phyloP scores from a whole-genome alignment of 345 rosid species.

The Brassica nigra region DNA sequence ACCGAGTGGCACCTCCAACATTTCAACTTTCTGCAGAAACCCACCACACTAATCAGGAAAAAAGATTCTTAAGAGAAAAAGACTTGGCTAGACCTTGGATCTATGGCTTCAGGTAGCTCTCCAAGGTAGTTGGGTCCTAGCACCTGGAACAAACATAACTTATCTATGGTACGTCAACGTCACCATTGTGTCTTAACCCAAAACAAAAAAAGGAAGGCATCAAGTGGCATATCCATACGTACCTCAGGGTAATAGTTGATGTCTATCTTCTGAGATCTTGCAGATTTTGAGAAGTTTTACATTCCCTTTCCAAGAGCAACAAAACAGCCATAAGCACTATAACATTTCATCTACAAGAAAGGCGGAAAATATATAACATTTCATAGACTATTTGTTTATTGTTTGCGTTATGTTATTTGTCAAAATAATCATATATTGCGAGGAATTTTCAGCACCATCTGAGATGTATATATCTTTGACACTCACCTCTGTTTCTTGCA shows the following conservation, averaged over 20 bases:
- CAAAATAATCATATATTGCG: neutral
- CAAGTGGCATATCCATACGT: conserved; percentile 23
- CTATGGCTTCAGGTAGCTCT: conserved; percentile 72
- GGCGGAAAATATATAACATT: neutral
- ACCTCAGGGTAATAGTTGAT: conserved; percentile 89
- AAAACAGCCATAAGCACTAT: neutral
- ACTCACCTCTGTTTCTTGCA: conserved; percentile 25
- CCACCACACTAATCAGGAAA: neutral
- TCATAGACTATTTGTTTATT: conserved; percentile 14
- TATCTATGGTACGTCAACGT: neutral
- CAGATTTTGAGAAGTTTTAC: conserved; percentile 74
- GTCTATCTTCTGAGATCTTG: conserved; percentile 73
- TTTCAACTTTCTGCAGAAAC: conserved; percentile 26
- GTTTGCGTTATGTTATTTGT: neutral
- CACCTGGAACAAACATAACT: conserved; percentile 52
- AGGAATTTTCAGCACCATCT: neutral
- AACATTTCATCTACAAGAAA: conserved; percentile 1
- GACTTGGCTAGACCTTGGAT: conserved; percentile 53
- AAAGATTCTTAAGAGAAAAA: neutral
- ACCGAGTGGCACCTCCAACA: conserved; percentile 27
- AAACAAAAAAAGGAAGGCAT: conserved; percentile 6
- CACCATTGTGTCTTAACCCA: neutral
- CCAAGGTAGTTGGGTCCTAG: conserved; percentile 71
- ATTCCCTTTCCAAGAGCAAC: conserved; percentile 53
- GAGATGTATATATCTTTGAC: conserved; percentile 18